Base-by-base conservation (phyloP, 495 filamentous ascomycete species). In the Penicillium lagena region DNA sequence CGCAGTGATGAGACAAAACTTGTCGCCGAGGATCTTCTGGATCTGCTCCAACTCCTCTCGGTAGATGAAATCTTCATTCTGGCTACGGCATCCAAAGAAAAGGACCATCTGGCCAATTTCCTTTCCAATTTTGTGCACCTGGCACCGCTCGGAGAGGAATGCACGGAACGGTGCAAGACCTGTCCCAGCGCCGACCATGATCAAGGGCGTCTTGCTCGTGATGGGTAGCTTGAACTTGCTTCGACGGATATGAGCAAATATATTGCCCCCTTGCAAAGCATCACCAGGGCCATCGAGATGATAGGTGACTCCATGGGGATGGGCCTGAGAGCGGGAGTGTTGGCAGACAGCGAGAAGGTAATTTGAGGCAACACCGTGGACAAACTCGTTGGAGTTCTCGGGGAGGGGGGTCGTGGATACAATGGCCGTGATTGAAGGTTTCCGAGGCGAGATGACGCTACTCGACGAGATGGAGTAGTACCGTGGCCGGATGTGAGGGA, bases 381-480 rank as follows among this genome's bases (percentile, higher is more conserved):
- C 51, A 7, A 55, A 51, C 14, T 67, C 49, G 12, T 45, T 41
- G 13, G 56, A 13, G 34, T 57, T 56, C 2, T 52, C 54, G 3
- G 50, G 55, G 9, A 67, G 46, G 2, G 56, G 43, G 0, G 53
- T 55, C 29, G 59, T 57, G 11, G 63, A 55, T 12, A 73, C 69
- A 14, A 72, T 56, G 7, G 63, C 68, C 0, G 75, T 76, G 39
- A 76, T 66, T 7, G 69, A 57, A 14, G 65, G 52, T 31, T 62
- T 55, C 12, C 69, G 66, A 0, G 72, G 67, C 7, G 63, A 56
- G 33, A 76, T 55, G 7, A 73, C 56, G 11, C 66, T 68, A 28
- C 67, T 72, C 7, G 73, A 77, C 12, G 75, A 76, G 51, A 79
- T 79, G 40, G 73, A 77, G 56, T 79, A 79, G 56, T 71, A 73